Percentiles rank a stretch among this genome's conserved stretches.
phyloP scores from a whole-genome alignment of 352 stramenopile species.

The Pilasporangium apinafurcum region DNA sequence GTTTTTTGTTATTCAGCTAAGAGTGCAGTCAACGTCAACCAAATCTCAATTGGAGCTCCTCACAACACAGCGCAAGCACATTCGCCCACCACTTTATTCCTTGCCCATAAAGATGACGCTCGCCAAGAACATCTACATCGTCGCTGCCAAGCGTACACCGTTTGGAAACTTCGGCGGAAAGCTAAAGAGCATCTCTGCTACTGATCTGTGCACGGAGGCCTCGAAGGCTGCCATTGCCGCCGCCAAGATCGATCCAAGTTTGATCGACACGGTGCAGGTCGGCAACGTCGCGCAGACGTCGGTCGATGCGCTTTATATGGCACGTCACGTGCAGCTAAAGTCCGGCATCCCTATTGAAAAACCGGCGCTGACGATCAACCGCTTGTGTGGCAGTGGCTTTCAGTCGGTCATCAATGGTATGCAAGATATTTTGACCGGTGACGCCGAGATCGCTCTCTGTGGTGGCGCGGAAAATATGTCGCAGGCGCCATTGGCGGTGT shows the following conservation, averaged over 20 bases:
- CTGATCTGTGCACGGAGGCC: conserved; percentile 85
- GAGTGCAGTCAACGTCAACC: conserved; percentile 13
- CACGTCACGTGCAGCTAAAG: conserved; percentile 94
- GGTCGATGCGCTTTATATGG: conserved; percentile 91
- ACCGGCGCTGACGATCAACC: conserved; percentile 96
- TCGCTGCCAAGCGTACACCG: conserved; percentile 94
- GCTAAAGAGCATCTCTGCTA: conserved; percentile 90
- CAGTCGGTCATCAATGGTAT: conserved; percentile 92
- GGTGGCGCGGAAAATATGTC: conserved; percentile 96
- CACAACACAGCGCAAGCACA: conserved; percentile 7
- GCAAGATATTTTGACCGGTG: conserved; percentile 88
- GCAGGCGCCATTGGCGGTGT: conserved; percentile 88
- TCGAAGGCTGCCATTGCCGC: conserved; percentile 81
- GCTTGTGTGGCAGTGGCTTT: conserved; percentile 96
- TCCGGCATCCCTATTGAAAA: conserved; percentile 82
- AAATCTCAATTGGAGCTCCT: conserved; percentile 16
- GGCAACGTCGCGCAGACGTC: conserved; percentile 96
- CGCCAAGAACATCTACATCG: conserved; percentile 91
- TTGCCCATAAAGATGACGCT: conserved; percentile 19
- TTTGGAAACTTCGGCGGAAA: conserved; percentile 94
- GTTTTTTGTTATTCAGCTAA: background rate
- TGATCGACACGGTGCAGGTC: conserved; percentile 92
- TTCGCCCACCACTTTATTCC: background rate
- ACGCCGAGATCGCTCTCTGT: conserved; percentile 87
- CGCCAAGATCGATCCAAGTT: conserved; percentile 75